A percentile compares a stretch with the other conserved stretches of the same genome.
Conservation (phyloP, 2,329 filamentous ascomycete genomes). For the Parasarocladium wereldwijsianum region DNA sequence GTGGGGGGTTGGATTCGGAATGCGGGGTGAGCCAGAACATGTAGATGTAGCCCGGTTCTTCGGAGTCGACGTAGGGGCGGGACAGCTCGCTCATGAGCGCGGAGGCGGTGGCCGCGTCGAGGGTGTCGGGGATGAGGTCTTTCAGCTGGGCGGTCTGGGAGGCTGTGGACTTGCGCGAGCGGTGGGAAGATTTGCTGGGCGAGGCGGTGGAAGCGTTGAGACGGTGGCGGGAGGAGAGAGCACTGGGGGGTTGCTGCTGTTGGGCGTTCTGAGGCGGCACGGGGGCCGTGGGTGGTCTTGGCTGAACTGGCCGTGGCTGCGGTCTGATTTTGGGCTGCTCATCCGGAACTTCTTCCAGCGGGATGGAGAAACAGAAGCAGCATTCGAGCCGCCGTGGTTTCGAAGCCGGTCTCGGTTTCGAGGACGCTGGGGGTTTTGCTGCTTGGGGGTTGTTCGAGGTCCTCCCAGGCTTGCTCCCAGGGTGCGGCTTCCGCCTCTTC, state of each 20-base stretch:
- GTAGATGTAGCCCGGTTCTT: slow-evolving; percentile 86
- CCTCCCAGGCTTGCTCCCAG: slow-evolving; percentile 6
- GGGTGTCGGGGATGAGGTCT: slow-evolving; percentile 49
- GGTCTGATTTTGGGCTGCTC: slow-evolving; percentile 21
- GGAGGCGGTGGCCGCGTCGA: slow-evolving; percentile 55
- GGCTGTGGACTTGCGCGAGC: slow-evolving; percentile 15
- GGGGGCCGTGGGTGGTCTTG: slow-evolving; percentile 9
- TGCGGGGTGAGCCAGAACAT: slow-evolving; percentile 87
- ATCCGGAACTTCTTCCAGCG: slow-evolving; percentile 27
- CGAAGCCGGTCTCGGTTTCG: slow-evolving; percentile 4
- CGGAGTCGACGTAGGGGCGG: slow-evolving; percentile 51
- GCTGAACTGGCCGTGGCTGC: slow-evolving; percentile 30
- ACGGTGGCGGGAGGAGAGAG: slow-evolving; percentile 8
- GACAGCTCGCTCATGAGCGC: slow-evolving; percentile 61
- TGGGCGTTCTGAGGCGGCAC: slow-evolving; percentile 7
- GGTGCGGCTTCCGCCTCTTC: slow-evolving; percentile 15
- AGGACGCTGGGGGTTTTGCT: slow-evolving; percentile 9
- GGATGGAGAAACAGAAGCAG: slow-evolving; percentile 39
- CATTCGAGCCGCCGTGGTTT: slow-evolving; percentile 14
- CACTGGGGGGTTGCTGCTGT: slow-evolving; percentile 8
- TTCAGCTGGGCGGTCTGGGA: slow-evolving; percentile 18
- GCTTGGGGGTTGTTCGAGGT: slow-evolving; percentile 1
- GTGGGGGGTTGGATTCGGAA: slow-evolving; percentile 34
- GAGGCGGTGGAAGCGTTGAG: slow-evolving; percentile 11
- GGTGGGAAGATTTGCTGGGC: slow-evolving; percentile 14